phyloP scores from a whole-genome alignment of 2,329 filamentous ascomycete species.

The Venturia pyrina region DNA sequence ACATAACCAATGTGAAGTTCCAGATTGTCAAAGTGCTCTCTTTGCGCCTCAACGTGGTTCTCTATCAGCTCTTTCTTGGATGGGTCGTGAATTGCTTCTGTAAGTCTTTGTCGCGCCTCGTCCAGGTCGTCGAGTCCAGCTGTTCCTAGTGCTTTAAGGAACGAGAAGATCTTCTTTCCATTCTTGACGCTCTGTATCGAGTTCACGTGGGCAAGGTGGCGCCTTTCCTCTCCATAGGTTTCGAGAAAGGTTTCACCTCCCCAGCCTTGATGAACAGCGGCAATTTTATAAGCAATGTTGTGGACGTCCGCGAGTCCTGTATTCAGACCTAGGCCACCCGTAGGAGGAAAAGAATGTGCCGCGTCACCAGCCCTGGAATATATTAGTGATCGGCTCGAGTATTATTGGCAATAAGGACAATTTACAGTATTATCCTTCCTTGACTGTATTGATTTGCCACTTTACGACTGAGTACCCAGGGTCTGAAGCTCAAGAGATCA shows the following conservation, averaged over 20 bases:
- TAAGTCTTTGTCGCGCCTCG: constrained; percentile 21
- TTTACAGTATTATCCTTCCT: constrained; percentile 25
- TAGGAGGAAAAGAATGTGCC: constrained; percentile 26
- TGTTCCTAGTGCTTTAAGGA: constrained; percentile 12
- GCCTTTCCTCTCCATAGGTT: constrained; percentile 10
- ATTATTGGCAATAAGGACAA: not conserved
- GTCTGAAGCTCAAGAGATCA: constrained; percentile 31
- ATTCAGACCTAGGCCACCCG: constrained; percentile 25
- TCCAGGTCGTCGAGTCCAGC: constrained; percentile 22
- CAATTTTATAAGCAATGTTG: constrained; percentile 12
- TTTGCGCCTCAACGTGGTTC: constrained; percentile 26
- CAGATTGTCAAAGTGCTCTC: constrained; percentile 35
- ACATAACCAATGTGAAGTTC: constrained; percentile 37
- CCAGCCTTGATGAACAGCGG: constrained; percentile 8
- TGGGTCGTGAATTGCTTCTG: constrained; percentile 21
- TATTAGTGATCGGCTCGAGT: not conserved
- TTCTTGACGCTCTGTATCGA: constrained; percentile 33
- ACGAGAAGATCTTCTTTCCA: constrained; percentile 30
- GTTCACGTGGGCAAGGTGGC: constrained; percentile 8
- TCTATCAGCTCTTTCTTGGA: constrained; percentile 23
- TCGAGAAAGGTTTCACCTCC: constrained; percentile 3
- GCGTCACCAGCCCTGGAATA: constrained; percentile 20
- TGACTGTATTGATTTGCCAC: constrained; percentile 30
- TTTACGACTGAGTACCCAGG: constrained; percentile 33
- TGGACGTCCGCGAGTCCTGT: constrained; percentile 23